A percentile compares a stretch with the other conserved stretches of the same genome.
phyloP scores from a whole-genome alignment of 331 rosid genomes.

The Pyracantha coccinea region DNA sequence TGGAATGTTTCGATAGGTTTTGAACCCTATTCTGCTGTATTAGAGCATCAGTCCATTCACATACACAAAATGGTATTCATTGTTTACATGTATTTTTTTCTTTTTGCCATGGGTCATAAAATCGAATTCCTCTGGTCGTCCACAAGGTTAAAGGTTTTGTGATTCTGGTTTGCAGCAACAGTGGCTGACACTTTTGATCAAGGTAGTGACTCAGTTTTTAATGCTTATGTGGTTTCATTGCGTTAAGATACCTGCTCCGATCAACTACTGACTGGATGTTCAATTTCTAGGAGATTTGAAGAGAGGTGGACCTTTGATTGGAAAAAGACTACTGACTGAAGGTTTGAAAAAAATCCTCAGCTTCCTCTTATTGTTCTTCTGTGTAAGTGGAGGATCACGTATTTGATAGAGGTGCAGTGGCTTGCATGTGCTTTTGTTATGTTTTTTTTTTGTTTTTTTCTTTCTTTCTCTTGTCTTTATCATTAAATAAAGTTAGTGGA shows the following conservation, averaged over 20 bases:
- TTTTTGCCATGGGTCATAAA: not conserved
- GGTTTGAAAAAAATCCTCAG: no score
- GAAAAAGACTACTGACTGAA: no score
- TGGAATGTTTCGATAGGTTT: slow-evolving; percentile 50
- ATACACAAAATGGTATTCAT: slow-evolving; percentile 60
- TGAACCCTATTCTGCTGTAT: slow-evolving; percentile 64
- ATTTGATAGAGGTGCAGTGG: no score
- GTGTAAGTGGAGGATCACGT: no score
- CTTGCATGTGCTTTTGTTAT: no score
- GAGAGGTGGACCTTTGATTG: no score
- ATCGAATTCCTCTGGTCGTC: not conserved
- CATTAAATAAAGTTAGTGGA: no score
- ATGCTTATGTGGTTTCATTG: slow-evolving; percentile 88
- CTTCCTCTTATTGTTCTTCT: no score
- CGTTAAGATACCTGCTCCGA: slow-evolving; percentile 60
- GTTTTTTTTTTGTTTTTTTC: no score
- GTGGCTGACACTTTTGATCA: slow-evolving; percentile 66
- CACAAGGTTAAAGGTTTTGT: not conserved
- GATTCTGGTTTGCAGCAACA: slow-evolving; percentile 46
- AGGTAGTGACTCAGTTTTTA: slow-evolving; percentile 66
- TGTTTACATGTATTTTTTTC: not conserved
- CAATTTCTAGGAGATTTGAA: no score
- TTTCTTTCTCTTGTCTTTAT: no score
- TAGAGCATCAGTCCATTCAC: slow-evolving; percentile 60
- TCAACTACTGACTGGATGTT: no score